Conservation (phyloP, 164 flowering plant species). For the Akebia trifoliata region DNA sequence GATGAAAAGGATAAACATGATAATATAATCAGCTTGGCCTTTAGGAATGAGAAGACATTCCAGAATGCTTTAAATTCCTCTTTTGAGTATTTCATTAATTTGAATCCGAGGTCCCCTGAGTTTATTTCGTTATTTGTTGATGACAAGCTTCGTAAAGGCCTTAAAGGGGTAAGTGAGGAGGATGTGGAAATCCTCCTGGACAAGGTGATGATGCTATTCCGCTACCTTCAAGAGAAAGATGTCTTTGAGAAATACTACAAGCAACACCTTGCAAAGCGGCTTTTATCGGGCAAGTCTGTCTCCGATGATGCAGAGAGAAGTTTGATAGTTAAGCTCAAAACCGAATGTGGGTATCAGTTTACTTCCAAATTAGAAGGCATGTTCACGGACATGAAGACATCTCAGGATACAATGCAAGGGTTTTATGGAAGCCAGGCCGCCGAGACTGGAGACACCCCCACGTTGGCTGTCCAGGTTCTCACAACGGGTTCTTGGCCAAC, state of each 20-base stretch:
- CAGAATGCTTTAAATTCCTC: constrained; percentile 91
- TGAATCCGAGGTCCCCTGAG: constrained; percentile 77
- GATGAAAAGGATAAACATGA: constrained; percentile 86
- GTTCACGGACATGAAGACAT: constrained; percentile 91
- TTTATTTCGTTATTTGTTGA: constrained; percentile 65
- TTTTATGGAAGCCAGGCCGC: constrained; percentile 45
- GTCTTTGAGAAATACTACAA: constrained; percentile 60
- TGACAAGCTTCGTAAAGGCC: constrained; percentile 62
- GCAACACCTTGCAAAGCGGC: constrained; percentile 59
- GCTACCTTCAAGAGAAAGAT: constrained; percentile 69
- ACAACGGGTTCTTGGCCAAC: constrained; percentile 74
- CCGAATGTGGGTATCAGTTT: constrained; percentile 70
- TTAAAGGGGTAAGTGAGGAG: constrained; percentile 57
- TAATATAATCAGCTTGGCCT: constrained; percentile 59
- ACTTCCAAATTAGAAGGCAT: constrained; percentile 71
- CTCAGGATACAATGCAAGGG: constrained; percentile 64
- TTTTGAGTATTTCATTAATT: constrained; percentile 81
- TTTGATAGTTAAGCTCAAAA: constrained; percentile 61
- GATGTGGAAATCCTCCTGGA: constrained; percentile 56
- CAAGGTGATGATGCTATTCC: constrained; percentile 65
- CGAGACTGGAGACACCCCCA: constrained; percentile 61
- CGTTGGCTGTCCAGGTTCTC: constrained; percentile 61
- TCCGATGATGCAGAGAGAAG: constrained; percentile 77
- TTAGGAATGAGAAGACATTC: constrained; percentile 80
- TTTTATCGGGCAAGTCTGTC: constrained; percentile 50